phyloP scores from a whole-genome alignment of 768 basidiomycete species.

The Neoboletus brunneissimus region DNA sequence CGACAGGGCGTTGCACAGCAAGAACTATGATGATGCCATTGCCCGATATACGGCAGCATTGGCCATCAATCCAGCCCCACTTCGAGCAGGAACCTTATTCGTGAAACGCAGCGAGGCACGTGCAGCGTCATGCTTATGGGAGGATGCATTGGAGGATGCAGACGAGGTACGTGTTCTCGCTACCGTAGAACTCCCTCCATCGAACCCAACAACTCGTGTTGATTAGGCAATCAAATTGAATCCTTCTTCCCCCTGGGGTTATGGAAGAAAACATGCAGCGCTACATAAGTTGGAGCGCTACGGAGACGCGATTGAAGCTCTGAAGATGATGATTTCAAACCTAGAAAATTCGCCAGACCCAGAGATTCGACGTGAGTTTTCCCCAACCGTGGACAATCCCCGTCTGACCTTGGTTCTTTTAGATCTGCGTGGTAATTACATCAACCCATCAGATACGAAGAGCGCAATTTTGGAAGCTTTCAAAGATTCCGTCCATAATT shows the following conservation, averaged over 20 bases:
- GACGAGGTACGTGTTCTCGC: constrained; percentile 8
- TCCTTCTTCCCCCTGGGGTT: constrained; percentile 14
- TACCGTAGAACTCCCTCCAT: background rate
- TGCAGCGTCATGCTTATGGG: constrained; percentile 1
- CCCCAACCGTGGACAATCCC: background rate
- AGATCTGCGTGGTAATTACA: constrained; percentile 11
- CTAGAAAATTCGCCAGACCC: constrained; percentile 12
- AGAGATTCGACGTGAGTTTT: constrained; percentile 10
- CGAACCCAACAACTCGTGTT: background rate
- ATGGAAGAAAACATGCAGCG: constrained; percentile 15
- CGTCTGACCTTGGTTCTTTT: background rate
- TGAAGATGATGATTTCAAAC: constrained; percentile 5
- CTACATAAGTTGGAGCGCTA: constrained; percentile 13
- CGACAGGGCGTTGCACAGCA: constrained; percentile 3
- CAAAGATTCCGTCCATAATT: background rate
- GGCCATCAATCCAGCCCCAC: background rate
- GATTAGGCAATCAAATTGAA: constrained; percentile 8
- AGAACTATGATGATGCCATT: constrained; percentile 5
- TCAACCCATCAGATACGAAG: constrained; percentile 7
- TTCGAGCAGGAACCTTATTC: background rate
- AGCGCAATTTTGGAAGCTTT: background rate
- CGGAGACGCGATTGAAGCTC: constrained; percentile 6
- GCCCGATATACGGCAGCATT: constrained; percentile 13
- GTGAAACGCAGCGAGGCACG: constrained; percentile 16
- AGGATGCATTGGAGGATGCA: constrained; percentile 15